A percentile compares a stretch with the other conserved stretches of the same genome.
Conservation (phyloP, 2,329 filamentous ascomycete genomes). For the Parafenestella ontariensis region DNA sequence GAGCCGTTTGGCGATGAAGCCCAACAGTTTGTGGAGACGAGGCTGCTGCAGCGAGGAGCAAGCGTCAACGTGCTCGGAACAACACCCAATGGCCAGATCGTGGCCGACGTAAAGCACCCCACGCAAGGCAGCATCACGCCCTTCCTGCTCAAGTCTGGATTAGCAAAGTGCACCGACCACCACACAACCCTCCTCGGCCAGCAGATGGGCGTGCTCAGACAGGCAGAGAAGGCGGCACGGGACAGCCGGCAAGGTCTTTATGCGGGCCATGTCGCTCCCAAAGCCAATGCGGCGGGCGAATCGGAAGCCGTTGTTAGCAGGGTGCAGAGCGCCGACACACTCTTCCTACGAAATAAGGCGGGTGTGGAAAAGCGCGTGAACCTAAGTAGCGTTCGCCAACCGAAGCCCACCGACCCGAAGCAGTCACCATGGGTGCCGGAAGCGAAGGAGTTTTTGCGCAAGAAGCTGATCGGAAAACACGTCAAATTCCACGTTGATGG, state of each 20-base stretch:
- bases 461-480: slow-evolving; percentile 94
- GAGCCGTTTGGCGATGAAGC: slow-evolving; percentile 93
- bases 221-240: slow-evolving; percentile 87
- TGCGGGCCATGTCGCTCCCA: slow-evolving; percentile 76
- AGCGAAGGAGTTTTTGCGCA: slow-evolving; percentile 94
- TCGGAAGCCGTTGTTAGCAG: slow-evolving; percentile 84
- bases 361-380: slow-evolving; percentile 89
- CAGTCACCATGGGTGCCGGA: slow-evolving; percentile 90
- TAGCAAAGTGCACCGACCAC: slow-evolving; percentile 93
- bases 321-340: slow-evolving; percentile 85
- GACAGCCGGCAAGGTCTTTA: slow-evolving; percentile 78
- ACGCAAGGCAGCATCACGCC: slow-evolving; percentile 86
- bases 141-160: slow-evolving; percentile 85
- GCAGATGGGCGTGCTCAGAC: slow-evolving; percentile 84
- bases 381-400: slow-evolving; percentile 90
- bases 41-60: slow-evolving; percentile 85
- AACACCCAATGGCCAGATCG: slow-evolving; percentile 89
- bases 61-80: slow-evolving; percentile 83
- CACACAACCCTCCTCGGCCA: slow-evolving; percentile 90
- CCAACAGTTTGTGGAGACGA: slow-evolving; percentile 82
- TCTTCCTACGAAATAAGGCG: slow-evolving; percentile 83
- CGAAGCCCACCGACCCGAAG: slow-evolving; percentile 84
- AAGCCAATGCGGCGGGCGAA: slow-evolving; percentile 66
- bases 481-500: slow-evolving; percentile 89
- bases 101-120: slow-evolving; percentile 86